phyloP scores from a whole-genome alignment of 768 basidiomycete genomes.

The Suillus brevipes region DNA sequence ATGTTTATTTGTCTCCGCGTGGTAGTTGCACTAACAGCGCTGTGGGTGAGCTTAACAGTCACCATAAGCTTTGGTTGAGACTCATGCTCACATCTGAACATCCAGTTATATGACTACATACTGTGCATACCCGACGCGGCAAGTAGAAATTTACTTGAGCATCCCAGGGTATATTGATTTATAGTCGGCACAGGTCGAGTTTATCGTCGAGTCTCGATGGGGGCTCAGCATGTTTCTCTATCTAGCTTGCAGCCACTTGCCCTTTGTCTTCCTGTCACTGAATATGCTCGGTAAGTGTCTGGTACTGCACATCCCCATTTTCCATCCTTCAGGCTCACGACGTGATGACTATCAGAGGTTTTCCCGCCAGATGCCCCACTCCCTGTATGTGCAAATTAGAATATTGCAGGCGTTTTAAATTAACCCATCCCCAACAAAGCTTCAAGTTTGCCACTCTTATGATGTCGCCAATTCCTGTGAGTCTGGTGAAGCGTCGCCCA shows the following conservation, averaged over 20 bases:
- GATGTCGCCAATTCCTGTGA: background rate
- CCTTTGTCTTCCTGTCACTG: background rate
- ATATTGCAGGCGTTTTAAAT: background rate
- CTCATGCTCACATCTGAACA: background rate
- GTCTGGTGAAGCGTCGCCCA: background rate
- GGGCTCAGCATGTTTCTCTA: background rate
- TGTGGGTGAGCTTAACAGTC: background rate
- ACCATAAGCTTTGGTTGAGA: background rate
- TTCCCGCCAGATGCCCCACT: background rate
- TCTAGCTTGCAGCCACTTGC: background rate
- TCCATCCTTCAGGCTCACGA: background rate
- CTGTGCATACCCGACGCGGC: background rate
- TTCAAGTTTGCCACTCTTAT: background rate
- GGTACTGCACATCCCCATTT: background rate
- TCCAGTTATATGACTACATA: background rate
- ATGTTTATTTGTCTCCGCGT: background rate
- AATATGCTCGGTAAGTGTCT: background rate
- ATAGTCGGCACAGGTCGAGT: slow-evolving; percentile 15
- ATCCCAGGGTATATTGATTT: background rate
- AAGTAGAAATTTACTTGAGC: background rate
- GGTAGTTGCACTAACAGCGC: background rate
- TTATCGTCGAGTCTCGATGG: slow-evolving; percentile 37
- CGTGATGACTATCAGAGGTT: background rate
- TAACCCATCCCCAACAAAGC: background rate
- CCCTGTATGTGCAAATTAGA: background rate